A percentile compares a stretch with the other conserved stretches of the same genome.
Conservation (phyloP, 1,284 basidiomycete species). For the Austroboletus novae-zelandiae region DNA sequence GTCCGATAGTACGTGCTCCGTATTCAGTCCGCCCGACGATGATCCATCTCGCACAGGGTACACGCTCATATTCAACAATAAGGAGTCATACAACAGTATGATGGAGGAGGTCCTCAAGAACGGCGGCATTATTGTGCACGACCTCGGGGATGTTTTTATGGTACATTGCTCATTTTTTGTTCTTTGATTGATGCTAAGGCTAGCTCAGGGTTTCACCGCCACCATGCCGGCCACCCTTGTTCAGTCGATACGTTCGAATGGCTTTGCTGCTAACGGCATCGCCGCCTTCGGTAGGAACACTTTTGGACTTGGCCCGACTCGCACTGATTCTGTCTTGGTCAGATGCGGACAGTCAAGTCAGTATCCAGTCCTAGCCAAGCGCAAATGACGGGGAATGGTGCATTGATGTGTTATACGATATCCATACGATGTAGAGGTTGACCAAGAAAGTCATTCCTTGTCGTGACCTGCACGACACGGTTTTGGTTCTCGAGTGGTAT, state of each 20-base stretch:
- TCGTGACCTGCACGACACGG: neutral
- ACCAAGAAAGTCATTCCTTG: neutral
- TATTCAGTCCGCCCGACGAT: neutral
- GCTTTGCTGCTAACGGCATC: conserved; percentile 10
- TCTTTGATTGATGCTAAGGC: neutral
- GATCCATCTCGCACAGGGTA: conserved; percentile 7
- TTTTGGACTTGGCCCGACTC: neutral
- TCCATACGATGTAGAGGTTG: neutral
- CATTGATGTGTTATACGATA: neutral
- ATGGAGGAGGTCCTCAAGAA: conserved; percentile 2
- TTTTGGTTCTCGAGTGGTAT: conserved; percentile 3
- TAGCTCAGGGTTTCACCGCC: conserved; percentile 18
- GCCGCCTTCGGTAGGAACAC: conserved; percentile 10
- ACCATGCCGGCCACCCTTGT: conserved; percentile 5
- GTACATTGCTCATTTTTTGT: conserved; percentile 1
- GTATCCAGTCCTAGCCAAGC: neutral
- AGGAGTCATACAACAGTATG: conserved; percentile 13
- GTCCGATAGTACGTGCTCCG: conserved; percentile 17
- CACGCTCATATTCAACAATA: conserved; percentile 14
- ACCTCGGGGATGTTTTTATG: conserved; percentile 3
- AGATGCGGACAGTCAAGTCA: conserved; percentile 12
- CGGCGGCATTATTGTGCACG: conserved; percentile 16
- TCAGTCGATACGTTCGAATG: neutral
- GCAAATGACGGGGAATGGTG: neutral
- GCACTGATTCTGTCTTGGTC: conserved; percentile 6